A percentile compares a stretch with the other conserved stretches of the same genome.
Conservation (phyloP, 306 rosid genomes). For the Vigna angularis region DNA sequence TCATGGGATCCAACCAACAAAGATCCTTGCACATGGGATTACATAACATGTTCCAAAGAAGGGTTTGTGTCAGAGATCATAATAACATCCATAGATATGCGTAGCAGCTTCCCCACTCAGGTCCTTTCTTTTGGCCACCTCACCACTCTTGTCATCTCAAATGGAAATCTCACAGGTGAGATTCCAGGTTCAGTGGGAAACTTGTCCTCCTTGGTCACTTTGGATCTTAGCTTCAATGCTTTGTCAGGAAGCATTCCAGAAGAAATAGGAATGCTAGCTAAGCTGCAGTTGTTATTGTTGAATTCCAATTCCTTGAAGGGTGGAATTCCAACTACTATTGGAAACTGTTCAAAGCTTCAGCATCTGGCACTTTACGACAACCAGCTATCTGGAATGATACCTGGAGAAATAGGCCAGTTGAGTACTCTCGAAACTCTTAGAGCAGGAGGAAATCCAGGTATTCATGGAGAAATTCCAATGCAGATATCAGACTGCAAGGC, state of each 20-base stretch:
- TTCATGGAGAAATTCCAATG: slow-evolving; percentile 82
- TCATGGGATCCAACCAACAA: slow-evolving; percentile 78
- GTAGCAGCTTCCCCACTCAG: slow-evolving; percentile 67
- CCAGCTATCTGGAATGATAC: slow-evolving; percentile 79
- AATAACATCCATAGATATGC: slow-evolving; percentile 68
- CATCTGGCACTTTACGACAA: slow-evolving; percentile 78
- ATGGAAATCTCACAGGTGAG: slow-evolving; percentile 82
- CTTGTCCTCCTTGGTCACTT: slow-evolving; percentile 67
- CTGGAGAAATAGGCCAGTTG: slow-evolving; percentile 74
- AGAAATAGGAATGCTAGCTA: slow-evolving; percentile 63
- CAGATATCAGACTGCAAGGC: slow-evolving; percentile 77
- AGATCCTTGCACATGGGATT: slow-evolving; percentile 90
- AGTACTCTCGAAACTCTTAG: slow-evolving; percentile 61
- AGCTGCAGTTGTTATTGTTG: slow-evolving; percentile 60
- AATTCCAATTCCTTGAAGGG: slow-evolving; percentile 77
- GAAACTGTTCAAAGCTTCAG: slow-evolving; percentile 80
- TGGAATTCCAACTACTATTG: slow-evolving; percentile 71
- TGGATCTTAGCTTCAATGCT: slow-evolving; percentile 88
- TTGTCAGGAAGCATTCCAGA: slow-evolving; percentile 78
- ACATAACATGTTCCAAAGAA: slow-evolving; percentile 66
- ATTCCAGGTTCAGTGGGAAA: slow-evolving; percentile 74
- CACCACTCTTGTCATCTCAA: slow-evolving; percentile 70
- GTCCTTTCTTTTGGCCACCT: slow-evolving; percentile 70
- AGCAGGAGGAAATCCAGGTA: slow-evolving; percentile 85
- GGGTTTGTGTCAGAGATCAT: slow-evolving; percentile 71